Evolutionary conservation across 2,329 filamentous ascomycete genomes (phyloP).

Genomic region (Golovinomyces cichoracearum): DNA sequence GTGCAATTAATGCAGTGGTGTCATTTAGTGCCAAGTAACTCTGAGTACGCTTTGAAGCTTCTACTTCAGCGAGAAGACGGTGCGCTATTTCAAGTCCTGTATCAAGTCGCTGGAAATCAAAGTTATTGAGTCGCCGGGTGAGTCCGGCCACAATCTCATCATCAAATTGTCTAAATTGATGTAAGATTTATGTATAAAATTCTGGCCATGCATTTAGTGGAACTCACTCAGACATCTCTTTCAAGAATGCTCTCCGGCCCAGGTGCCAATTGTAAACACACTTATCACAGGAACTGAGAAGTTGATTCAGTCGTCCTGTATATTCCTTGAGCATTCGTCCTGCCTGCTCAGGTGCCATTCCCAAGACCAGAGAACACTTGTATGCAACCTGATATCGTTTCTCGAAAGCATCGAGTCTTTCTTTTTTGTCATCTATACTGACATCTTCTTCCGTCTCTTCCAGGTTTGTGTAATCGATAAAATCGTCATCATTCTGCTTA

Average conservation of each 20-base stretch:
- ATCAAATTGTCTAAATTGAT: constrained; percentile 14
- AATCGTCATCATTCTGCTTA: constrained; percentile 33
- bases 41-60: constrained; percentile 10
- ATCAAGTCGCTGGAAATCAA: constrained; percentile 36
- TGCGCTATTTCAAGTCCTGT: constrained; percentile 31
- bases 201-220: constrained; percentile 1
- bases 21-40: constrained; percentile 16
- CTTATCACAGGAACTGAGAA: constrained; percentile 37
- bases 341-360: constrained; percentile 34
- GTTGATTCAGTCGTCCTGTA: constrained; percentile 27
- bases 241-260: constrained; percentile 34
- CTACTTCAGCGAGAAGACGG: constrained; percentile 20
- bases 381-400: constrained; percentile 35
- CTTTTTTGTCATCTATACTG: constrained; percentile 24
- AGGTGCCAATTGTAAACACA: constrained; percentile 54
- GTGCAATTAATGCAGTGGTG: constrained; percentile 41
- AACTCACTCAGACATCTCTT: constrained; percentile 32
- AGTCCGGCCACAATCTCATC: constrained; percentile 27
- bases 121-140: constrained; percentile 28
- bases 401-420: constrained; percentile 28
- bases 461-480: constrained; percentile 34
- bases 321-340: constrained; percentile 34
- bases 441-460: constrained; percentile 22
- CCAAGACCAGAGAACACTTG: constrained; percentile 42
- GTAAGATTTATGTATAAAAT: not conserved